Evolutionary conservation across 2,329 filamentous ascomycete genomes (phyloP).

Genomic region (Hypoxylon sp.): DNA sequence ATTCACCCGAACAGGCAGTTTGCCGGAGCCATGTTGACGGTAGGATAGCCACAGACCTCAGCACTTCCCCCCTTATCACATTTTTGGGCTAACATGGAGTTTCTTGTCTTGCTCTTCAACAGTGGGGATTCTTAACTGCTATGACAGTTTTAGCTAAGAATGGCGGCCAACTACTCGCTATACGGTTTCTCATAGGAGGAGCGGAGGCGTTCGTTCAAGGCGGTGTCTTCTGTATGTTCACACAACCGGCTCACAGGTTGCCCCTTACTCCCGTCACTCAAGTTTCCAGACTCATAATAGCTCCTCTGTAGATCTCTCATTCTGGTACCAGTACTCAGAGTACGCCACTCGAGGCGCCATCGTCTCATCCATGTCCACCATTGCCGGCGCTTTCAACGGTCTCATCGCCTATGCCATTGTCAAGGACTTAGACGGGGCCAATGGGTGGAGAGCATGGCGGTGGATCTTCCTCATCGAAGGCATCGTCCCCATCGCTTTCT

Average conservation of each 20-base stretch:
- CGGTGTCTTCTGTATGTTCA: conserved; percentile 45
- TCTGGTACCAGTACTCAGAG: conserved; percentile 50
- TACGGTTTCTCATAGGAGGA: conserved; percentile 46
- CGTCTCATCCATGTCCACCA: conserved; percentile 44
- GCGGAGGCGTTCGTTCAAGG: conserved; percentile 49
- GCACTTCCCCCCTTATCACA: background rate
- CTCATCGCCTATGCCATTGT: conserved; percentile 47
- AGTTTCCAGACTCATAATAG: background rate
- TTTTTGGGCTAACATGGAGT: conserved; percentile 21
- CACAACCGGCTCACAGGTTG: background rate
- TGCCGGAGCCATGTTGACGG: conserved; percentile 43
- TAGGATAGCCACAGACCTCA: conserved; percentile 28
- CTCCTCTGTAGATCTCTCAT: conserved; percentile 46
- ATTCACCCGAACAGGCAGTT: conserved; percentile 47
- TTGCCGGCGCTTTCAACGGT: conserved; percentile 50
- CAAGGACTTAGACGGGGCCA: conserved; percentile 43
- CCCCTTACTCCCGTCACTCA: background rate
- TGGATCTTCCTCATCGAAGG: conserved; percentile 51
- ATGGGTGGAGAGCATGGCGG: conserved; percentile 48
- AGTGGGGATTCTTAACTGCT: conserved; percentile 48
- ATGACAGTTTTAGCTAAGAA: conserved; percentile 43
- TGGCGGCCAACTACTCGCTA: conserved; percentile 35
- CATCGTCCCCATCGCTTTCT: conserved; percentile 44
- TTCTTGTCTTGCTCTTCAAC: conserved; percentile 29
- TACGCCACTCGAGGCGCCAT: conserved; percentile 48